Evolutionary conservation across 2,329 filamentous ascomycete genomes (phyloP).

Genomic region (Fusarium transvaalense): DNA sequence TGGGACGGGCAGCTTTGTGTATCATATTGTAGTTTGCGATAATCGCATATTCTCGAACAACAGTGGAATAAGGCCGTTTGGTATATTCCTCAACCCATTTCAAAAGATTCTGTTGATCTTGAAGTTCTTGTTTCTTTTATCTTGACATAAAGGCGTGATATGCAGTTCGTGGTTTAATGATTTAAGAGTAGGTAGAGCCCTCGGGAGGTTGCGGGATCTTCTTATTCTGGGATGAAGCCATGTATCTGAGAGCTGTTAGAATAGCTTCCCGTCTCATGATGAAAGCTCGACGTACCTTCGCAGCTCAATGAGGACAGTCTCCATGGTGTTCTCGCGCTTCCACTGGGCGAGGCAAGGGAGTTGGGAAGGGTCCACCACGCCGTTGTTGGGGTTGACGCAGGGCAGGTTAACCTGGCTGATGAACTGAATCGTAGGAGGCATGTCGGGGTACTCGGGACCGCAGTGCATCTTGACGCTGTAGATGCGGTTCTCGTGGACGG

Average conservation of each 20-base stretch:
- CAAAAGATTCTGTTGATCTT: conserved; percentile 21
- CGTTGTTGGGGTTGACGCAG: conserved; percentile 84
- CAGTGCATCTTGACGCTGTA: conserved; percentile 99
- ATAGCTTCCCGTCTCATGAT: background rate
- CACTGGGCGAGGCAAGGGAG: conserved; percentile 89
- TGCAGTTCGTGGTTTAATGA: background rate
- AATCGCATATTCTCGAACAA: conserved; percentile 36
- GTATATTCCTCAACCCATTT: conserved; percentile 34
- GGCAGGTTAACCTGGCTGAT: conserved; percentile 96
- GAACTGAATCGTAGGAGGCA: conserved; percentile 90
- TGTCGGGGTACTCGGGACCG: conserved; percentile 87
- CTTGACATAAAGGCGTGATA: conserved; percentile 25
- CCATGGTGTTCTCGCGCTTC: conserved; percentile 95
- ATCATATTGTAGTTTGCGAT: conserved; percentile 49
- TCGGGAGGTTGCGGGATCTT: conserved; percentile 95
- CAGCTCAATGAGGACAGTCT: conserved; percentile 89
- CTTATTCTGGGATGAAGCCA: conserved; percentile 92
- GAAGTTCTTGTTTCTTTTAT: conserved; percentile 18
- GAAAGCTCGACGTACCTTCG: conserved; percentile 68
- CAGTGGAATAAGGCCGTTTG: conserved; percentile 28
- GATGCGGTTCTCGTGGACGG: conserved; percentile 97
- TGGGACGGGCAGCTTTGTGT: conserved; percentile 34
- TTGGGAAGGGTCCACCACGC: conserved; percentile 85
- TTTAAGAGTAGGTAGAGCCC: conserved; percentile 69
- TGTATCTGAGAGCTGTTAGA: conserved; percentile 71